Conservation (phyloP, 345 rosid genomes). For the Angophora floribunda region DNA sequence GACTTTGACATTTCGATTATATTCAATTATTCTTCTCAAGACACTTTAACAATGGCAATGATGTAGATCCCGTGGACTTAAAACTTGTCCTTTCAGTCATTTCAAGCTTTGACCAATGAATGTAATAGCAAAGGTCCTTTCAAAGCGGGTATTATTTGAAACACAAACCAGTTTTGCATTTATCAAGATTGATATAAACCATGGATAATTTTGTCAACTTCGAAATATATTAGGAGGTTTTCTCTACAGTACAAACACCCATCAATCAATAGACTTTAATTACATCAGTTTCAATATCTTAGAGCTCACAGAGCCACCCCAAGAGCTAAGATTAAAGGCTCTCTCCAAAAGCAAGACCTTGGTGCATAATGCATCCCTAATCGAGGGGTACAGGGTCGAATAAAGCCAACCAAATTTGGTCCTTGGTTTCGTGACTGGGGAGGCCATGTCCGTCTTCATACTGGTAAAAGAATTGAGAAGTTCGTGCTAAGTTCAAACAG, state of each 20-base stretch:
- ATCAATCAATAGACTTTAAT: no score
- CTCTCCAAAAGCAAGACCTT: neutral
- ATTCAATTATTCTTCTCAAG: neutral
- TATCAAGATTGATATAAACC: neutral
- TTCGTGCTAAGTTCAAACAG: neutral
- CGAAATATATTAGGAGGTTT: neutral
- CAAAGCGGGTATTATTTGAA: neutral
- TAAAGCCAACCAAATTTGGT: neutral
- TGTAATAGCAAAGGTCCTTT: neutral
- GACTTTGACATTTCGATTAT: neutral
- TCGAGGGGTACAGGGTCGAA: neutral
- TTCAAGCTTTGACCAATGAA: no score
- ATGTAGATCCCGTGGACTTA: no score
- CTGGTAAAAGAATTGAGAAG: constrained; percentile 2
- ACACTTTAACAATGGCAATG: neutral
- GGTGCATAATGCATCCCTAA: neutral
- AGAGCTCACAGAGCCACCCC: neutral
- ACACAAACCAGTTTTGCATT: neutral
- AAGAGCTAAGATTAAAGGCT: neutral
- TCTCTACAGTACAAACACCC: neutral
- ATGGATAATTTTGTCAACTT: neutral
- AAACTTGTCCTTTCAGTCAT: no score
- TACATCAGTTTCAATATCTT: neutral
- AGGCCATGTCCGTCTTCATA: constrained; percentile 6
- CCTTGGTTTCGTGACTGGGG: neutral